Evolutionary conservation across 306 rosid species (phyloP).

Genomic region (Prunus padus): DNA sequence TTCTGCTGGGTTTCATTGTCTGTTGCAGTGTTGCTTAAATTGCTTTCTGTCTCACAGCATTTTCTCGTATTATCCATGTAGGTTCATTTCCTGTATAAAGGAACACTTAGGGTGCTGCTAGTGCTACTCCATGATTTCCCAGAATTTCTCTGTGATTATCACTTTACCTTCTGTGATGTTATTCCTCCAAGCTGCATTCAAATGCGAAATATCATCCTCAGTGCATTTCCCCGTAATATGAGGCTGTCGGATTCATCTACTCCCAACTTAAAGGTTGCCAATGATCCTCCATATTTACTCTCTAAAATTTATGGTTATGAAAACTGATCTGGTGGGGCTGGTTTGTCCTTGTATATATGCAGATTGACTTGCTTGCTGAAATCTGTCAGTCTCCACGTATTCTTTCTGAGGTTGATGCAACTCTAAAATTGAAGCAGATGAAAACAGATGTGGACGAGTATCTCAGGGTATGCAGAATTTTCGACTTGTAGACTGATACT

Average conservation of each 20-base stretch:
- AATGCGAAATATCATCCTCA: constrained; percentile 93
- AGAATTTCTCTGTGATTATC: constrained; percentile 92
- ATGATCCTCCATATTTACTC: constrained; percentile 9
- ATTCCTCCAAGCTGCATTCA: constrained; percentile 98
- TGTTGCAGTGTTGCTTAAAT: not conserved
- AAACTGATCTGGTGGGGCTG: constrained; percentile 8
- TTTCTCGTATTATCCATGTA: constrained; percentile 27
- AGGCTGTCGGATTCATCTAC: constrained; percentile 97
- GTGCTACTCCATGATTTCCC: constrained; percentile 99
- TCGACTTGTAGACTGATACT: not conserved
- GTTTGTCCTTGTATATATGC: constrained; percentile 23
- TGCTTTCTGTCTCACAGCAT: not conserved
- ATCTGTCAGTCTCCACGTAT: constrained; percentile 84
- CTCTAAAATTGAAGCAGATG: constrained; percentile 82
- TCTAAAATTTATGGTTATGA: not conserved
- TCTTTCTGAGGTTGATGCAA: constrained; percentile 91
- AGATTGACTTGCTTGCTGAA: constrained; percentile 96
- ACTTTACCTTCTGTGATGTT: constrained; percentile 93
- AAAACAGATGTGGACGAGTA: constrained; percentile 89
- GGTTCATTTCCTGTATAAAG: constrained; percentile 87
- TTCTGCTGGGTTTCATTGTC: constrained; percentile 8
- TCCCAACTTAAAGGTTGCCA: constrained; percentile 77
- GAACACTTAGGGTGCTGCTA: constrained; percentile 90
- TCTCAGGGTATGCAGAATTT: constrained; percentile 56
- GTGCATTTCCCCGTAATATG: constrained; percentile 98